Conservation (phyloP, 352 stramenopile genomes). For the Phytopythium vexans region DNA sequence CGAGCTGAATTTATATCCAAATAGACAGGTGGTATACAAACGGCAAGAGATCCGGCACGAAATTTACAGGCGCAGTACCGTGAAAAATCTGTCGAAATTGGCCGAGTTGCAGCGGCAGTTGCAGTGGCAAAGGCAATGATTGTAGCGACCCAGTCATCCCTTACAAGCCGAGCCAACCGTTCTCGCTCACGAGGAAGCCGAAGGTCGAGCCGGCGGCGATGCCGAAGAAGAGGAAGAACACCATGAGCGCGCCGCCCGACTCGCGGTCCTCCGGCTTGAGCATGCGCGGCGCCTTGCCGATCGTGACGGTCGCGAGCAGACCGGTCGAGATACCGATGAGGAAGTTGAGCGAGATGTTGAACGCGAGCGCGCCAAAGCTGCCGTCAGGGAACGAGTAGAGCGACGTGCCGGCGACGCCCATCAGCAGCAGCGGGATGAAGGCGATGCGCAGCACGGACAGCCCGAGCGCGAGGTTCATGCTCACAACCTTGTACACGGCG, state of each 20-base stretch:
- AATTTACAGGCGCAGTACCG: too few species aligned
- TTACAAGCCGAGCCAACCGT: slow-evolving; percentile 48
- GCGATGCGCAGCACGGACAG: slow-evolving; percentile 39
- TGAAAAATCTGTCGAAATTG: too few species aligned
- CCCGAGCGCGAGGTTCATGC: slow-evolving; percentile 35
- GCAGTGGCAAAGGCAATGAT: not conserved
- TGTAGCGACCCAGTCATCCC: not conserved
- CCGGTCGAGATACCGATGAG: slow-evolving; percentile 48
- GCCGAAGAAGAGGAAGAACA: slow-evolving; percentile 53
- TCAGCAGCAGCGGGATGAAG: slow-evolving; percentile 57
- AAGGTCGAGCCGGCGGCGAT: slow-evolving; percentile 41
- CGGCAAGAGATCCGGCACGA: too few species aligned
- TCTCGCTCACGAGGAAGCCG: slow-evolving; percentile 45
- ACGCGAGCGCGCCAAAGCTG: slow-evolving; percentile 22
- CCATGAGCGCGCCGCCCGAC: slow-evolving; percentile 54
- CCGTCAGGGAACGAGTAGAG: slow-evolving; percentile 46
- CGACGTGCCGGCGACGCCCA: slow-evolving; percentile 46
- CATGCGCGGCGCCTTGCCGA: slow-evolving; percentile 45
- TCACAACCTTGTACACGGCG: slow-evolving; percentile 54
- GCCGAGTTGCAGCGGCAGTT: too few species aligned
- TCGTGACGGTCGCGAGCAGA: slow-evolving; percentile 61
- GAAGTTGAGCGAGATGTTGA: slow-evolving; percentile 49
- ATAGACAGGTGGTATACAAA: too few species aligned
- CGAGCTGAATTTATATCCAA: too few species aligned
- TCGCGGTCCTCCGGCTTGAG: slow-evolving; percentile 54